These are phyloP conservation scores for Pichia sp. DNA, from an alignment of 1,139 yeast species.

Conservation along the genomic window DNA sequence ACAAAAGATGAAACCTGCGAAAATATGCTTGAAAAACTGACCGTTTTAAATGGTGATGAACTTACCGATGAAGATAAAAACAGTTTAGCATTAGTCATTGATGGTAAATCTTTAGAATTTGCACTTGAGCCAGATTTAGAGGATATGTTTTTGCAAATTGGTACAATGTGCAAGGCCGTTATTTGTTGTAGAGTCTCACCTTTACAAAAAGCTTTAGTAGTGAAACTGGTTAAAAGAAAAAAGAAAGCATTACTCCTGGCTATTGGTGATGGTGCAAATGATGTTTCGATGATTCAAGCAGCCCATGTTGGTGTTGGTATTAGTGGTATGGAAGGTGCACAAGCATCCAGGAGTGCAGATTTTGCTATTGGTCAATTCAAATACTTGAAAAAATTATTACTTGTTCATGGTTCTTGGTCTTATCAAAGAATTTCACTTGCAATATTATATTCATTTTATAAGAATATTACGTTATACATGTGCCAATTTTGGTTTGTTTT, in stretches of 20 bases:
- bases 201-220: slow-evolving; percentile 92
- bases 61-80: slow-evolving; percentile 63
- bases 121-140: slow-evolving; percentile 82
- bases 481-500: slow-evolving; percentile 98
- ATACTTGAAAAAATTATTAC: slow-evolving; percentile 68
- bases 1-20: slow-evolving; percentile 64
- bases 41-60: slow-evolving; percentile 67
- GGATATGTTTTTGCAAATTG: slow-evolving; percentile 70
- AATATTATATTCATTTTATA: slow-evolving; percentile 89
- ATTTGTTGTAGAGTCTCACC: slow-evolving; percentile 98
- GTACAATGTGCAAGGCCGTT: slow-evolving; percentile 87
- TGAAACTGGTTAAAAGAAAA: slow-evolving; percentile 80
- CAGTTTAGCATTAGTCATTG: slow-evolving; percentile 83
- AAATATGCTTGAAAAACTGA: slow-evolving; percentile 68
- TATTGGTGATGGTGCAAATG: slow-evolving; percentile 98
- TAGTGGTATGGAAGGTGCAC: slow-evolving; percentile 99
- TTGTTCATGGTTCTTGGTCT: slow-evolving; percentile 98
- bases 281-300: slow-evolving; percentile 97
- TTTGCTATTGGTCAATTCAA: slow-evolving; percentile 94
- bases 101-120: slow-evolving; percentile 81
- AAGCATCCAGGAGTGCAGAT: slow-evolving; percentile 97
- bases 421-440: slow-evolving; percentile 91
- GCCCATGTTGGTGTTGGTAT: slow-evolving; percentile 99
- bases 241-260: slow-evolving; percentile 77
- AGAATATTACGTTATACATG: slow-evolving; percentile 91